These are phyloP conservation scores for Epipyxis sp. DNA, from an alignment of 108 stramenopile genomes.

Conservation along the genomic window DNA sequence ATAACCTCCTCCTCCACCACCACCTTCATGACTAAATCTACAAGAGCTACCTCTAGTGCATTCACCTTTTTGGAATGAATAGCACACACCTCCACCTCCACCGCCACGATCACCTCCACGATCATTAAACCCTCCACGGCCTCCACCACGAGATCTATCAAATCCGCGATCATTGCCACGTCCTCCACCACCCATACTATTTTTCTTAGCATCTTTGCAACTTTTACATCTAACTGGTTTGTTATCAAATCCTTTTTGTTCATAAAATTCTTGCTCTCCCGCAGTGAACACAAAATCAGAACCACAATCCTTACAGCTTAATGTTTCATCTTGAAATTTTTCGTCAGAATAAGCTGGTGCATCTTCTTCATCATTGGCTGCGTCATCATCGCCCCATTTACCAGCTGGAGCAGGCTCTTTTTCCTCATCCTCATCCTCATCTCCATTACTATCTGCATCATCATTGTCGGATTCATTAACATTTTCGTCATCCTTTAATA, in stretches of 20 bases:
- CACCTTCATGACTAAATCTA: not conserved
- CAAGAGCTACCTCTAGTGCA: not conserved
- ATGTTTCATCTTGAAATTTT: too few species aligned
- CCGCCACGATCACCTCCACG: too few species aligned
- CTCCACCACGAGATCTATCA: not conserved
- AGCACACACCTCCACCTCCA: not conserved
- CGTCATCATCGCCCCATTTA: too few species aligned
- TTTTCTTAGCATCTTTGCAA: conserved; percentile 12
- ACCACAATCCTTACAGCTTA: not conserved
- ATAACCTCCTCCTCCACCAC: not conserved
- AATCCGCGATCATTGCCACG: not conserved
- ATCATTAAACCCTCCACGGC: not conserved
- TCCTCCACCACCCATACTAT: not conserved
- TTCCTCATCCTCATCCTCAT: too few species aligned
- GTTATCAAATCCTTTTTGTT: not conserved
- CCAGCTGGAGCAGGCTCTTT: too few species aligned
- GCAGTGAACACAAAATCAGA: not conserved
- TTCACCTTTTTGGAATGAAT: not conserved
- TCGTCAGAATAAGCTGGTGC: too few species aligned
- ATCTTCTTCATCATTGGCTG: too few species aligned
- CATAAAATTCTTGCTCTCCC: conserved; percentile 17
- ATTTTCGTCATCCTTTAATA: too few species aligned
- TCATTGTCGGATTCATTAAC: too few species aligned
- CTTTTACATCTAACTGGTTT: conserved; percentile 7
- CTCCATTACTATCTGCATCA: too few species aligned